phyloP scores from a whole-genome alignment of 2,329 filamentous ascomycete genomes.

The Penicillium sp. region DNA sequence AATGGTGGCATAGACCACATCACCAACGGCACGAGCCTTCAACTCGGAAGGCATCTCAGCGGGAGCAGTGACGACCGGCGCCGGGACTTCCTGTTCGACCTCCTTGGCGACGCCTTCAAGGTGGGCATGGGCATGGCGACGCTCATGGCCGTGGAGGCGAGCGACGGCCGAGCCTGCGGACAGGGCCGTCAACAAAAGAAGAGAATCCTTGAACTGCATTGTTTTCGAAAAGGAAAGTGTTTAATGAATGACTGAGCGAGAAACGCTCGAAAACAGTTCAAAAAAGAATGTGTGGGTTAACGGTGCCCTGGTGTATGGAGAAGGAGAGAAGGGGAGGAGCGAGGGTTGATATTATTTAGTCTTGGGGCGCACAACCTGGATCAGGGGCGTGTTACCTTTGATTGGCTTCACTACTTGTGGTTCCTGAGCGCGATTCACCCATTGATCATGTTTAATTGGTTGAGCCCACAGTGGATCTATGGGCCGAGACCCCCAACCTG shows the following conservation, averaged over 20 bases:
- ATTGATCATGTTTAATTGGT: constrained; percentile 11
- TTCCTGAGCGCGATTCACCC: constrained; percentile 13
- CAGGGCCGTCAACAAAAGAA: constrained; percentile 38
- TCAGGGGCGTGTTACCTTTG: constrained; percentile 16
- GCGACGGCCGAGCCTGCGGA: constrained; percentile 37
- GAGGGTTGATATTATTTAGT: background rate
- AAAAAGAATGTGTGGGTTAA: constrained; percentile 20
- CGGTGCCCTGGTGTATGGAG: background rate
- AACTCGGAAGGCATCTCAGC: background rate
- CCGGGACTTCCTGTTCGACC: constrained; percentile 5
- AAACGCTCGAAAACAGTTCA: constrained; percentile 9
- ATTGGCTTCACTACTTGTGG: constrained; percentile 16
- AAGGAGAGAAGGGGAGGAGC: background rate
- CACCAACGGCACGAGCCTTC: constrained; percentile 35
- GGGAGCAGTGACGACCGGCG: background rate
- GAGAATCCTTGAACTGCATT: constrained; percentile 42
- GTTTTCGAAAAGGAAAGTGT: constrained; percentile 4
- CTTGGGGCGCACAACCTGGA: constrained; percentile 6
- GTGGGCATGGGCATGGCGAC: constrained; percentile 34
- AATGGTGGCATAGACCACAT: constrained; percentile 34
- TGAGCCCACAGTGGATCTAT: background rate
- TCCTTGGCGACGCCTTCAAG: background rate
- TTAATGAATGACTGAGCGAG: constrained; percentile 25
- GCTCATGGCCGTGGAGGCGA: constrained; percentile 40
- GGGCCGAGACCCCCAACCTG: constrained; percentile 7